Base-by-base conservation (phyloP, 2,329 filamentous ascomycete genomes). In the Paecilomyces dactylethromorphus region DNA sequence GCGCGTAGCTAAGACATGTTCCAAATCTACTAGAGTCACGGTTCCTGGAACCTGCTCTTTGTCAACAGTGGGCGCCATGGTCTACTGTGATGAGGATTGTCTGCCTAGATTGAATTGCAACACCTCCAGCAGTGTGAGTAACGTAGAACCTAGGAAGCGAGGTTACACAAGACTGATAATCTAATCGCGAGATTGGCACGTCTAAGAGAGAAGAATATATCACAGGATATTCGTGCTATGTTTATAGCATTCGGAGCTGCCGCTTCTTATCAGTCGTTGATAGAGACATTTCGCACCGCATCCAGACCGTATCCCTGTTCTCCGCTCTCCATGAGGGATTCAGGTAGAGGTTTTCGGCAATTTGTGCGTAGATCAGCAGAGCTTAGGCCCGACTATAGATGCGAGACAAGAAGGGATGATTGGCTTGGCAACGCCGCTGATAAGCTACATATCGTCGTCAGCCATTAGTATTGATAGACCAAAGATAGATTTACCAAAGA, bases 21-120 rank as follows among this genome's bases (percentile, higher is more conserved):
- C 66, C 6, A 74, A 59, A 59, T 80, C 78, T 7, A 80, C 70
- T 18, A 80, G 68, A 2, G 73, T 74, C 39, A 79, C 71, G 0
- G 78, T 81, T 26, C 78, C 78, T 0, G 78, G 76, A 24, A 76
- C 68, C 52, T 64, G 67, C 50, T 67, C 64, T 26, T 11, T 66
- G 55, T 74, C 69, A 11, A 69, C 59, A 6, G 57, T 50, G 4
- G 66, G 65, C 3, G 68, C 62, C 71, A 71, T 73, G 15, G 11
- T 45, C 39, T 8, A n/a, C 22, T 0, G 21, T n/a, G 21, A 4
- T 10, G 22, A 52, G n/a, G 22, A 26, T 52, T 2, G 22, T 52
- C 6, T 13, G 13, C 15, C 3, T 29, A 2, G 10, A 26, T 52
- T 29, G 12, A 5, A 26, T 24, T 15, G 11, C 11, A 4, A 5